A percentile compares a stretch with the other conserved stretches of the same genome.
Conservation (phyloP, 306 rosid genomes). For the Astragalus membranaceus region DNA sequence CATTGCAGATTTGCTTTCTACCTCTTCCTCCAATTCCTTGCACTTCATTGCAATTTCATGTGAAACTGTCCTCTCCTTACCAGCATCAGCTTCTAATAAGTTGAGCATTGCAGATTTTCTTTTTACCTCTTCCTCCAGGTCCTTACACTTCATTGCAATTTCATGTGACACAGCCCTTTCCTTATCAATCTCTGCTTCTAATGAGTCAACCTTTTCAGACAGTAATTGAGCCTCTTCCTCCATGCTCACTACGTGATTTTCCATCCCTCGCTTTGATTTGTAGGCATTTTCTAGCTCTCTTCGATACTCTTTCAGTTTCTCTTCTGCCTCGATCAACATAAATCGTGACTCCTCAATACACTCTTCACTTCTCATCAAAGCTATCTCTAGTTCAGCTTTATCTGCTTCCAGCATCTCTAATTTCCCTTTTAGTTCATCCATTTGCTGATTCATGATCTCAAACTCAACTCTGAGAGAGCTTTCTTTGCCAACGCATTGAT, state of each 20-base stretch:
- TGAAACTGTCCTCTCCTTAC: conserved; percentile 43
- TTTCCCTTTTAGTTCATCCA: conserved; percentile 41
- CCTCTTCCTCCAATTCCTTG: conserved; percentile 41
- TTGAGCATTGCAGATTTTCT: conserved; percentile 43
- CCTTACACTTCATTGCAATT: conserved; percentile 41
- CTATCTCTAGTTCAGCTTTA: conserved; percentile 56
- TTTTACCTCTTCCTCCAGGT: conserved; percentile 52
- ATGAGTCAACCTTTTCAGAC: conserved; percentile 40
- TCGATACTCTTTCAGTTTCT: conserved; percentile 54
- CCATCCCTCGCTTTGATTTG: conserved; percentile 52
- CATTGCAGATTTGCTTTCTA: conserved; percentile 50
- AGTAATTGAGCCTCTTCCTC: conserved; percentile 56
- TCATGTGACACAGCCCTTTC: conserved; percentile 50
- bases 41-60: conserved; percentile 40
- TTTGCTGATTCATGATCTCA: conserved; percentile 53
- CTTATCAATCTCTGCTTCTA: conserved; percentile 55
- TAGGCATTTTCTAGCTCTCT: conserved; percentile 44
- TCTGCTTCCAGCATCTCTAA: conserved; percentile 51
- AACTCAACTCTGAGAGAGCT: conserved; percentile 48
- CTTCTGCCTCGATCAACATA: conserved; percentile 51
- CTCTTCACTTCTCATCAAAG: conserved; percentile 49
- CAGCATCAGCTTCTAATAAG: conserved; percentile 45
- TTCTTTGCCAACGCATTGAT: conserved; percentile 32
- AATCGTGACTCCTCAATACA: conserved; percentile 42
- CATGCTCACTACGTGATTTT: conserved; percentile 53